Percentiles rank a stretch among this genome's conserved stretches.
Conservation (phyloP, 2,329 filamentous ascomycete species). For the Cyclaneusma minus region DNA sequence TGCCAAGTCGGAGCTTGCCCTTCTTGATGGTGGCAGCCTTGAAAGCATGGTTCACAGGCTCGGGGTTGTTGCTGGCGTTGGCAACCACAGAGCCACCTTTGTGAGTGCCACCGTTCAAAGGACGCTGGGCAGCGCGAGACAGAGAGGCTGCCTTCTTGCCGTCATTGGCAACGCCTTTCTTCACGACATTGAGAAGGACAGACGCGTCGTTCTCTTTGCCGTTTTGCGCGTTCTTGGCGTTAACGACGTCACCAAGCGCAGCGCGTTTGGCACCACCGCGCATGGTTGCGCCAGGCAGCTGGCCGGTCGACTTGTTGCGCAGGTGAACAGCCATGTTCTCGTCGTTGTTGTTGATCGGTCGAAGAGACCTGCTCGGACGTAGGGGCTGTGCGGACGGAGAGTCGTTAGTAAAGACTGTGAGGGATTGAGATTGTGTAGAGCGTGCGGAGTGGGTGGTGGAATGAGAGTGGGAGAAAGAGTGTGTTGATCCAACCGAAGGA, state of each 20-base stretch:
- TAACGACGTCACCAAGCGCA: slow-evolving; percentile 73
- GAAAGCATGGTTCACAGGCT: too few relatives aligned
- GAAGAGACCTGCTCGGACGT: slow-evolving; percentile 42
- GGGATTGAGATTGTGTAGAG: slow-evolving; percentile 2
- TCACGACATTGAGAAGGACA: too few relatives aligned
- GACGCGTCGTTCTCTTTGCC: too few relatives aligned
- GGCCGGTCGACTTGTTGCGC: slow-evolving; percentile 65
- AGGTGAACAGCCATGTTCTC: slow-evolving; percentile 64
- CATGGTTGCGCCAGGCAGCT: slow-evolving; percentile 34
- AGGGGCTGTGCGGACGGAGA: slow-evolving; percentile 42
- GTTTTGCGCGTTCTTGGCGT: slow-evolving; percentile 25
- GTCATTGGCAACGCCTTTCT: slow-evolving; percentile 13
- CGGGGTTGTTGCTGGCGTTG: slow-evolving; percentile 14
- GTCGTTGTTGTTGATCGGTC: slow-evolving; percentile 46
- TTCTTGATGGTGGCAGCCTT: too few relatives aligned
- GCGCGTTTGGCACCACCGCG: slow-evolving; percentile 53
- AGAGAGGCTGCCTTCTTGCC: slow-evolving; percentile 29
- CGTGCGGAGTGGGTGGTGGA: slow-evolving; percentile 8
- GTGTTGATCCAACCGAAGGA: slow-evolving; percentile 5
- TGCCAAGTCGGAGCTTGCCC: too few relatives aligned
- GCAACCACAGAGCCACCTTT: slow-evolving; percentile 22
- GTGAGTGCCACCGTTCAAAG: slow-evolving; percentile 24
- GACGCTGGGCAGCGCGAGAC: slow-evolving; percentile 46
- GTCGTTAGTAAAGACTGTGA: slow-evolving; percentile 10
- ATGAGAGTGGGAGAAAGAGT: slow-evolving; percentile 10